Evolutionary conservation across 1,284 basidiomycete genomes (phyloP).

Genomic region (Cryptococcus amylolentus): DNA sequence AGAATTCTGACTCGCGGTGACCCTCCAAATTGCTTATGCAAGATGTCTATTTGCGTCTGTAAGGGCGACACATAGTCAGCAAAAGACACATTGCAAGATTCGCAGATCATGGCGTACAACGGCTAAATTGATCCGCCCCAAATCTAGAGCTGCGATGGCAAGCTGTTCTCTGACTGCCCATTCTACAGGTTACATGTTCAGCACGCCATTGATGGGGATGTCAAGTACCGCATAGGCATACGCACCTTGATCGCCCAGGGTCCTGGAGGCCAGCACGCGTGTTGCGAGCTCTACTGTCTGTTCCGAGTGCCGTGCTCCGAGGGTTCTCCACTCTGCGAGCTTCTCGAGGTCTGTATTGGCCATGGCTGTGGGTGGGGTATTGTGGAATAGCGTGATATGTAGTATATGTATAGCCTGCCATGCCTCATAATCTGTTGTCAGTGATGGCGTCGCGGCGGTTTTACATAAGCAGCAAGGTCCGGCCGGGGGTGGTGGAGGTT

Average conservation of each 20-base stretch:
- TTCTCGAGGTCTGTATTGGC: slow-evolving; percentile 58
- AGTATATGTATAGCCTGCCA: too few species aligned
- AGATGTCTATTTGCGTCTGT: slow-evolving; percentile 64
- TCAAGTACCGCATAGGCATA: not conserved
- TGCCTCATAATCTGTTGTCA: too few species aligned
- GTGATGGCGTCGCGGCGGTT: too few species aligned
- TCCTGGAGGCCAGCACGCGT: slow-evolving; percentile 54
- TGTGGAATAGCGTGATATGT: too few species aligned
- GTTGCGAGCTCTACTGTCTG: slow-evolving; percentile 65
- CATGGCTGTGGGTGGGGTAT: not conserved
- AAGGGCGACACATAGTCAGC: not conserved
- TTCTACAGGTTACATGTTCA: slow-evolving; percentile 51
- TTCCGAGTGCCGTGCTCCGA: slow-evolving; percentile 65
- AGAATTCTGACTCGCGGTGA: slow-evolving; percentile 80
- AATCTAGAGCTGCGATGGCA: slow-evolving; percentile 77
- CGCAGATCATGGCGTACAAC: slow-evolving; percentile 58
- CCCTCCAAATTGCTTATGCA: slow-evolving; percentile 69
- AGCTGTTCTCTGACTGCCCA: slow-evolving; percentile 89
- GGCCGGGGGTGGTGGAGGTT: too few species aligned
- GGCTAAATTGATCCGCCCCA: slow-evolving; percentile 73
- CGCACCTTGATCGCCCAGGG: slow-evolving; percentile 39
- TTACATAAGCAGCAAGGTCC: too few species aligned
- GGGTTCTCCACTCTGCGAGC: slow-evolving; percentile 66
- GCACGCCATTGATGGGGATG: not conserved
- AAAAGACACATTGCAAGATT: not conserved